Evolutionary conservation across 2,329 filamentous ascomycete species (phyloP).

Genomic region (Metarhizium album): DNA sequence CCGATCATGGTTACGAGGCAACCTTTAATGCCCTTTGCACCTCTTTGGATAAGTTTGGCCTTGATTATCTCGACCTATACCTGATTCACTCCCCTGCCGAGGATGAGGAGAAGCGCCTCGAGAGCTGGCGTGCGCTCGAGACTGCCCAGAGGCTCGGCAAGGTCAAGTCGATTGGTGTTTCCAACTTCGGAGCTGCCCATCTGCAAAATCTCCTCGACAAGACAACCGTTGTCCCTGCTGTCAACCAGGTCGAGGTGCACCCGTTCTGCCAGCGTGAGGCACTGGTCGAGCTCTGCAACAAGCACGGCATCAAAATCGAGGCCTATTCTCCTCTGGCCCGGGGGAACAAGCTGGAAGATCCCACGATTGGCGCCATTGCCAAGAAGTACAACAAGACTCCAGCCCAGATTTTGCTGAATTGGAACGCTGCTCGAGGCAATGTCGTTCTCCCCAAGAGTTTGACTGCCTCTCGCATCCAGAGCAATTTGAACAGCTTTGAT

Average conservation of each 20-base stretch:
- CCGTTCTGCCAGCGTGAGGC: conserved; percentile 57
- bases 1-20: conserved; percentile 30
- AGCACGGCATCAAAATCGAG: conserved; percentile 43
- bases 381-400: conserved; percentile 61
- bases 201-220: conserved; percentile 42
- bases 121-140: conserved; percentile 64
- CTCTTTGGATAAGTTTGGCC: conserved; percentile 51
- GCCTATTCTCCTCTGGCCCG: conserved; percentile 43
- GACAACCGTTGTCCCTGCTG: conserved; percentile 49
- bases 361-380: conserved; percentile 49
- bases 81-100: conserved; percentile 55
- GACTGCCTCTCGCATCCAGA: conserved; percentile 49
- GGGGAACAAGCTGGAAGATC: conserved; percentile 38
- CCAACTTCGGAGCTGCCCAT: conserved; percentile 67
- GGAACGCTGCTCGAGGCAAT: conserved; percentile 66
- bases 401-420: conserved; percentile 67
- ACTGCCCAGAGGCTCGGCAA: conserved; percentile 55
- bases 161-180: conserved; percentile 62
- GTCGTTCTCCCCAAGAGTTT: conserved; percentile 67
- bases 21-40: conserved; percentile 52
- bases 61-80: conserved; percentile 67
- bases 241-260: conserved; percentile 75
- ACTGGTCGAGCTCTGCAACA: conserved; percentile 44
- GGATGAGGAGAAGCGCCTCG: conserved; percentile 53
- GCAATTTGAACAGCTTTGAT: conserved; percentile 52